Base-by-base conservation (phyloP, 148 eudicot genomes). In the Rhododendron griersonianum region DNA sequence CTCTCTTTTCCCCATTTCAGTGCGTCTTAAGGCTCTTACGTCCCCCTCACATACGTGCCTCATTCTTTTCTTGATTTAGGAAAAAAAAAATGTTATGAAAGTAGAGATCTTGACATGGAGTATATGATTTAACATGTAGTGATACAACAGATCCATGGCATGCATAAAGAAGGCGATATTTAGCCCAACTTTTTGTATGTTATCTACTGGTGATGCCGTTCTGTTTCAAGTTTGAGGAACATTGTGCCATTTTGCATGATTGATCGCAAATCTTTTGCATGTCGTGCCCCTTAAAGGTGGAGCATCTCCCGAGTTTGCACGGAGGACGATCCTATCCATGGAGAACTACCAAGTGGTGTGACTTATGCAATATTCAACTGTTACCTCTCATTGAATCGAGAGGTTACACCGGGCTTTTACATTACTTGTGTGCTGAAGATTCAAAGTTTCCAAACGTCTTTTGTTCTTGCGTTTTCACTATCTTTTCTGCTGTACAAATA, bases 291-390 rank as follows among this genome's bases (percentile, higher is more conserved):
- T 93, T 81, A 94, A 85, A 89, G 96, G 96, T 50, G 98, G 96
- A 50, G 76, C 96, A 1, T 91, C 95, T 81, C 99, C 98, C 3
- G 94, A 91, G 90, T 94, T 88, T 87, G 77, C 95, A 18, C 96
- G 94, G 89, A 92, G 95, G 86, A 90, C 92, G 78, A 88, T 90
- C 88, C 93, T 95, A 11, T 79, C 79, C 63, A 91, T 98, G 3
- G 99, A 96, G 80, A 95, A 91, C 81, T 96, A 94, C 91, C 96
- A 93, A 90, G 96, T 97, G 57, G 96, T 91, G 59, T 95, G 91
- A 92, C 33, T 25, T 45, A 30, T 33, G 59, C 8, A 41, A 41
- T 41, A 5, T 41, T 41, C 44, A 41, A 41, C 5, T 41, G 44
- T 41, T 41, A 41, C 44, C 44, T 41, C 44, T 5, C 44, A 41